phyloP scores from a whole-genome alignment of 805 yeast species.

The Saccharomycopsis sp. region DNA sequence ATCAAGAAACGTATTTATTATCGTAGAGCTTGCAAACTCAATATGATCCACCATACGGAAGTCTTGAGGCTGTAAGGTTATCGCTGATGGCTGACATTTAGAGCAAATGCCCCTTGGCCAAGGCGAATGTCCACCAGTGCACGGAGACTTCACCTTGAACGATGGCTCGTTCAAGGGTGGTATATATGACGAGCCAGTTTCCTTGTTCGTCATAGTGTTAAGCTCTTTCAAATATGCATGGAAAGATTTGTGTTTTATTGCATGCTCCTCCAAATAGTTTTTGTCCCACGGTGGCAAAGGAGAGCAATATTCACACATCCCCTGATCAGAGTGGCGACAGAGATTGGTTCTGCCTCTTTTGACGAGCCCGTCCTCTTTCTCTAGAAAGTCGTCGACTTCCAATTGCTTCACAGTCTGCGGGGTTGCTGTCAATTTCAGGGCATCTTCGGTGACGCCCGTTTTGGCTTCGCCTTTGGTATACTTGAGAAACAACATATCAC shows the following conservation, averaged over 20 bases:
- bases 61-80: constrained; percentile 81
- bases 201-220: constrained; percentile 59
- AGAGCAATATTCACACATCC: constrained; percentile 97
- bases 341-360: constrained; percentile 51
- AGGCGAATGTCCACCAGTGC: constrained; percentile 79
- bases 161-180: constrained; percentile 72
- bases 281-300: constrained; percentile 95
- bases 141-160: constrained; percentile 51
- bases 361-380: constrained; percentile 65
- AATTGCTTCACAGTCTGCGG: constrained; percentile 41
- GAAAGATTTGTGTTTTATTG: constrained; percentile 82
- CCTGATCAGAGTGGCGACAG: constrained; percentile 85
- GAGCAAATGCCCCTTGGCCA: constrained; percentile 96
- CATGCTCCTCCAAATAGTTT: constrained; percentile 62
- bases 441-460: too few species aligned
- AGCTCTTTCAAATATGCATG: constrained; percentile 75
- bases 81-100: constrained; percentile 94
- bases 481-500: constrained; percentile 48
- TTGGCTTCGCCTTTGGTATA: constrained; percentile 29
- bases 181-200: constrained; percentile 57
- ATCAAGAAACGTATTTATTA: constrained; percentile 80
- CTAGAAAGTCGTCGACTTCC: constrained; percentile 60
- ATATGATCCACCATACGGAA: constrained; percentile 98
- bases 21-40: constrained; percentile 69
- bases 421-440: constrained; percentile 9